Percentiles rank a stretch among this genome's conserved stretches.
Conservation (phyloP, 176 grass and related monocot species). For the Raddia guianensis region DNA sequence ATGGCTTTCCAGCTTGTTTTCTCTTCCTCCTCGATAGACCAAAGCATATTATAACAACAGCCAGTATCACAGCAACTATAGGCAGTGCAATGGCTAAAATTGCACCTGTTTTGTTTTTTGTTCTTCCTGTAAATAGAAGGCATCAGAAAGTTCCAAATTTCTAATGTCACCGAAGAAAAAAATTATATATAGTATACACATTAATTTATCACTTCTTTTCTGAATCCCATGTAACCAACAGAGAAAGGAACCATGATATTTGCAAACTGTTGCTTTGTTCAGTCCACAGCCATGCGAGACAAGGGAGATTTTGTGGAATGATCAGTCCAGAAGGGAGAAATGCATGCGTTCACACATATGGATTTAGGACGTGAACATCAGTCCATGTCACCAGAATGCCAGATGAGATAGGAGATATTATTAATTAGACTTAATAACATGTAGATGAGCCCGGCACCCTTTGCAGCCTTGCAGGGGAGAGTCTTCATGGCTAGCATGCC, state of each 20-base stretch:
- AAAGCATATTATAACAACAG: conserved; percentile 28
- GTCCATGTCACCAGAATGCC: too few relatives aligned
- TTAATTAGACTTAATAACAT: background rate
- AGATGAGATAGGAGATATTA: background rate
- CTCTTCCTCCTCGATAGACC: conserved; percentile 34
- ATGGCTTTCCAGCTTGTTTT: conserved; percentile 12
- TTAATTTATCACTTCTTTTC: background rate
- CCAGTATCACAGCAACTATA: conserved; percentile 20
- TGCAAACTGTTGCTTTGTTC: too few relatives aligned
- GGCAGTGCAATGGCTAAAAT: conserved; percentile 45
- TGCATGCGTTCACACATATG: background rate
- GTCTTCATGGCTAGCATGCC: background rate
- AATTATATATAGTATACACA: background rate
- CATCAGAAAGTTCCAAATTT: background rate
- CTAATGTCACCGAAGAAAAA: background rate
- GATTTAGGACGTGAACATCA: background rate
- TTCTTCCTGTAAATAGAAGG: conserved; percentile 30
- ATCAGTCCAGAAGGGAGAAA: too few relatives aligned
- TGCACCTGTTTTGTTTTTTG: background rate
- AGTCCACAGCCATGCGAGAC: too few relatives aligned
- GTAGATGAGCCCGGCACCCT: background rate
- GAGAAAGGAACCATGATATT: background rate
- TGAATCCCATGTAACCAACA: background rate
- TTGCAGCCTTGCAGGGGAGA: background rate
- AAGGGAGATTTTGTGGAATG: too few relatives aligned